Percentiles rank a stretch among this genome's conserved stretches.
These are phyloP conservation scores for Erysiphe neolycopersici DNA, from an alignment of 2,329 filamentous ascomycete genomes.

Conservation along the genomic window DNA sequence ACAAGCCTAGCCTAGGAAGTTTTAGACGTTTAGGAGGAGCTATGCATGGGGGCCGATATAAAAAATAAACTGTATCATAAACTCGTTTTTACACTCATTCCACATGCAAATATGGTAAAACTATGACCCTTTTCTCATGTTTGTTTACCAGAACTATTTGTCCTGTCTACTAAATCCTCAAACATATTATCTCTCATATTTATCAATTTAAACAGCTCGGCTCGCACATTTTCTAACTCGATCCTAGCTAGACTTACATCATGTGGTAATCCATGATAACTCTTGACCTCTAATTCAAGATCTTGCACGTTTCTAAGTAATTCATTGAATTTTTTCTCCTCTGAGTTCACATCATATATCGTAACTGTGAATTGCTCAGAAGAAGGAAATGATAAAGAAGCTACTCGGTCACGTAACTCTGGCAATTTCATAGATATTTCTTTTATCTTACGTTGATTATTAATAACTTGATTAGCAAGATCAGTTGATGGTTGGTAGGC, in stretches of 20 bases:
- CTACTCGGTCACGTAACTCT: conserved; percentile 33
- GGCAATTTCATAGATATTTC: conserved; percentile 35
- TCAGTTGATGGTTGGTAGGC: conserved; percentile 27
- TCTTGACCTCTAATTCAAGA: conserved; percentile 33
- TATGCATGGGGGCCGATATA: conserved; percentile 25
- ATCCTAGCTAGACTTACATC: conserved; percentile 39
- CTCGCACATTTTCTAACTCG: conserved; percentile 41
- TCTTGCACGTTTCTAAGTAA: conserved; percentile 30
- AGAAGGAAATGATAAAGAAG: conserved; percentile 13
- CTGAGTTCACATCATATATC: conserved; percentile 28
- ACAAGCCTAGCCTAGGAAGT: conserved; percentile 35
- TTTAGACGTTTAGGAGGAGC: conserved; percentile 47
- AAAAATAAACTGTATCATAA: conserved; percentile 17
- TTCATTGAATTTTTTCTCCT: conserved; percentile 30
- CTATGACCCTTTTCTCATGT: background rate
- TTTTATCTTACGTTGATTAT: conserved; percentile 45
- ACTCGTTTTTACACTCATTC: background rate
- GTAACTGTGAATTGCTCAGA: conserved; percentile 14
- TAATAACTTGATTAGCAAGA: conserved; percentile 42
- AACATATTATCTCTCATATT: conserved; percentile 45
- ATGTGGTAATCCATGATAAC: conserved; percentile 46
- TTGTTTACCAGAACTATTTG: conserved; percentile 20
- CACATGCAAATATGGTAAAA: too few relatives aligned
- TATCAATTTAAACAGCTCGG: conserved; percentile 33
- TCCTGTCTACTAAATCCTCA: conserved; percentile 39